Evolutionary conservation across 257 asterid genomes (phyloP).

Genomic region (Hygrophila difformis): DNA sequence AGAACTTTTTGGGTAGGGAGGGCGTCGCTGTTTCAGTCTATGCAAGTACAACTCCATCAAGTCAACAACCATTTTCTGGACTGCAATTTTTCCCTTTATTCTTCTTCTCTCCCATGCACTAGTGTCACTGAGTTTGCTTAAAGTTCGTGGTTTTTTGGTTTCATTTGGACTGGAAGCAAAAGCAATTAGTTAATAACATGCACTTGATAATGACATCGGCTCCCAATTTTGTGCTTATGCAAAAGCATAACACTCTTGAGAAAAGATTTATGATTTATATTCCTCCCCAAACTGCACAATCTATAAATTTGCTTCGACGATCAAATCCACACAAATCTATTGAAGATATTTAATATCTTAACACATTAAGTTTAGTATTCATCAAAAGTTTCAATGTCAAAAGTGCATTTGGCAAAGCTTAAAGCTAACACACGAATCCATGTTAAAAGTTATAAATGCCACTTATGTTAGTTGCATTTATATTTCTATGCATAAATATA

Average conservation of each 20-base stretch:
- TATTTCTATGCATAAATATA: too few species aligned
- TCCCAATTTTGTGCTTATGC: background rate
- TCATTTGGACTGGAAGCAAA: conserved; percentile 67
- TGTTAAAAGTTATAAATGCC: too few species aligned
- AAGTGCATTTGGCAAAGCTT: too few species aligned
- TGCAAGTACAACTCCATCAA: conserved; percentile 93
- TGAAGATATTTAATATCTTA: background rate
- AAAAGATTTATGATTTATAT: background rate
- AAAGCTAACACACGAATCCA: too few species aligned
- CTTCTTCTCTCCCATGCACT: conserved; percentile 93
- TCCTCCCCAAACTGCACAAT: conserved; percentile 7
- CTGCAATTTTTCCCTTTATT: conserved; percentile 94
- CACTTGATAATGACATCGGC: background rate
- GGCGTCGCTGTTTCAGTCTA: conserved; percentile 86
- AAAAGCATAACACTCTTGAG: background rate
- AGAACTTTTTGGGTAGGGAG: conserved; percentile 62
- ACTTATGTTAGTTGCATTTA: too few species aligned
- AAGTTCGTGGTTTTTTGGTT: conserved; percentile 59
- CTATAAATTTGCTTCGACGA: background rate
- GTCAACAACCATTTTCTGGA: conserved; percentile 96
- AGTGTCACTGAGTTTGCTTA: conserved; percentile 83
- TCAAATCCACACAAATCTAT: background rate
- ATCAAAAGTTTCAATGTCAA: background rate
- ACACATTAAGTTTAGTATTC: background rate
- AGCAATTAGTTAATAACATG: conserved; percentile 13